Conservation (phyloP, 345 rosid genomes). For the Aquilaria malaccensis region DNA sequence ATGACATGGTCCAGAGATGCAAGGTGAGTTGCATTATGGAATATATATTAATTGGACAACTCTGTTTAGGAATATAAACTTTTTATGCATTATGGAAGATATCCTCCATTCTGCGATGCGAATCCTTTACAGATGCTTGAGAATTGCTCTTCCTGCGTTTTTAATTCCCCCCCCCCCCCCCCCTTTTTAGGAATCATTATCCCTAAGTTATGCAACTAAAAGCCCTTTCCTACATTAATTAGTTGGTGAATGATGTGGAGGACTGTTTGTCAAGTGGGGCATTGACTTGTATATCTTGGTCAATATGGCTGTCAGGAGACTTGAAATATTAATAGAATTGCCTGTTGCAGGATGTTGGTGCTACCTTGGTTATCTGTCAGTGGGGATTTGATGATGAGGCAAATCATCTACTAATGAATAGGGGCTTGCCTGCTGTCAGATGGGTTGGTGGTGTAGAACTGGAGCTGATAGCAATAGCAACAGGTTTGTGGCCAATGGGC, state of each 20-base stretch:
- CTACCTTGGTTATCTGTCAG: constrained; percentile 88
- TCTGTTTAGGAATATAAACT: too few species aligned
- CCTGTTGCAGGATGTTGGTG: constrained; percentile 76
- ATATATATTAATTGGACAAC: too few species aligned
- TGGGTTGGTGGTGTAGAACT: constrained; percentile 98
- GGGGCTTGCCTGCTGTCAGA: constrained; percentile 89
- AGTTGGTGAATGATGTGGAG: too few species aligned
- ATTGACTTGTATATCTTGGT: background rate
- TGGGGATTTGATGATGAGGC: constrained; percentile 99
- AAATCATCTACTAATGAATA: constrained; percentile 82
- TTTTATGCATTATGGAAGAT: too few species aligned
- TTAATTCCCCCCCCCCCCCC: too few species aligned
- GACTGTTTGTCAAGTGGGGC: background rate
- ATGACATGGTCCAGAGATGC: constrained; percentile 89
- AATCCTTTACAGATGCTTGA: background rate
- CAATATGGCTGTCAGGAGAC: background rate
- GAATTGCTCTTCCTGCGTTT: background rate
- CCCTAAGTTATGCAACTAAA: too few species aligned
- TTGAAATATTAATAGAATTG: background rate
- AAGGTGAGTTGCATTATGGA: constrained; percentile 32
- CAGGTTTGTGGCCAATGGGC: constrained; percentile 37
- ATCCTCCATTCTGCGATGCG: too few species aligned
- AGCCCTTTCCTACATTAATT: background rate
- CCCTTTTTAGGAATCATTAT: too few species aligned
- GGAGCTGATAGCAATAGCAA: constrained; percentile 92